Percentiles rank a stretch among this genome's conserved stretches.
Conservation (phyloP, 2,329 filamentous ascomycete genomes). For the Penicillium sp. region DNA sequence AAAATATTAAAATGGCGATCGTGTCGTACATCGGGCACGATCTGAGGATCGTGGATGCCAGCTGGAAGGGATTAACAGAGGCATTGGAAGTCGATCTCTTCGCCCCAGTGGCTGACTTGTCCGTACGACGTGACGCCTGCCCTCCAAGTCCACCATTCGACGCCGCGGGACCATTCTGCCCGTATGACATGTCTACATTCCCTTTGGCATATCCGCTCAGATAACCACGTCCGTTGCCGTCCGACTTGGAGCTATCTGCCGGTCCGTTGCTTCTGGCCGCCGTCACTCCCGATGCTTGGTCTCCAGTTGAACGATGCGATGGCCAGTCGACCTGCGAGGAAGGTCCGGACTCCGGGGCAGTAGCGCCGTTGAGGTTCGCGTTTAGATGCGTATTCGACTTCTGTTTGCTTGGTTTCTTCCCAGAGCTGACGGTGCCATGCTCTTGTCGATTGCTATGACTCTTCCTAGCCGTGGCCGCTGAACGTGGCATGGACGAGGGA, state of each 20-base stretch:
- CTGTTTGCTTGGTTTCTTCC: conserved; percentile 68
- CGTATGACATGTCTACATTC: conserved; percentile 41
- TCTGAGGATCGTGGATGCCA: conserved; percentile 83
- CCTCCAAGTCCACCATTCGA: conserved; percentile 37
- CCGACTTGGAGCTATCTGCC: conserved; percentile 38
- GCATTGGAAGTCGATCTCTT: conserved; percentile 42
- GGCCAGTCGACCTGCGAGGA: conserved; percentile 47
- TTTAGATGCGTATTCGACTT: conserved; percentile 62
- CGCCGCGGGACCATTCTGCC: conserved; percentile 37
- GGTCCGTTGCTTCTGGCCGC: conserved; percentile 34
- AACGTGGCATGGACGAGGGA: conserved; percentile 56
- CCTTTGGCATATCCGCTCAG: conserved; percentile 44
- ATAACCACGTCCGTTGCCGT: conserved; percentile 40
- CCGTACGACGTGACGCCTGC: conserved; percentile 37
- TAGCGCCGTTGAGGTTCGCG: conserved; percentile 52
- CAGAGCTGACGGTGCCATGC: conserved; percentile 81
- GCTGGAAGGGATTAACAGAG: conserved; percentile 73
- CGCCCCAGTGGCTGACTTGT: conserved; percentile 32
- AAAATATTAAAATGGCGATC: conserved; percentile 92
- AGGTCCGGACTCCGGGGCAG: conserved; percentile 41
- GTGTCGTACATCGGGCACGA: conserved; percentile 93
- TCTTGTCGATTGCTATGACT: conserved; percentile 79
- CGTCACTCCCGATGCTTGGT: conserved; percentile 36
- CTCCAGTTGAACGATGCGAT: conserved; percentile 43
- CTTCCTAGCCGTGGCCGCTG: conserved; percentile 54